These are phyloP conservation scores for Aspergillus funiculosus DNA, from an alignment of 495 filamentous ascomycete genomes.

Conservation along the genomic window DNA sequence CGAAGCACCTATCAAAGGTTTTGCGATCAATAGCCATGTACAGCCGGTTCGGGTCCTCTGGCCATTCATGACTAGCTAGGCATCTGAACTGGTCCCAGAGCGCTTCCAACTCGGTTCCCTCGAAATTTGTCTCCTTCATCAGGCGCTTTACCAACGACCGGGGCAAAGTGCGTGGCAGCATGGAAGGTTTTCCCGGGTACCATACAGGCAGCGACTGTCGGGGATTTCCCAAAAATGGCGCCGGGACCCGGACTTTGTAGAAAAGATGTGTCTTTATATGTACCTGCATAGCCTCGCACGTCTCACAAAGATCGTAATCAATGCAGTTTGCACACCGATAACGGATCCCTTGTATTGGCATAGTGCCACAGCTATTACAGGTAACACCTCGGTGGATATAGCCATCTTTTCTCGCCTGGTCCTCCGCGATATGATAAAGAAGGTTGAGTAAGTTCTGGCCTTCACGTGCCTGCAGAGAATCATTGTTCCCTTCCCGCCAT, in stretches of 20 bases:
- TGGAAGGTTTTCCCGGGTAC: conserved; percentile 84
- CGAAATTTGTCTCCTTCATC: conserved; percentile 66
- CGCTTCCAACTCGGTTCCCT: conserved; percentile 79
- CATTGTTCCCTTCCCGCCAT: conserved; percentile 48
- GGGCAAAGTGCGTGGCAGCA: conserved; percentile 57
- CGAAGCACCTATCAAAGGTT: conserved; percentile 85
- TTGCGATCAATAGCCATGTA: conserved; percentile 80
- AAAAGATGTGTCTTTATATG: conserved; percentile 93
- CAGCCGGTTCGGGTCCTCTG: conserved; percentile 71
- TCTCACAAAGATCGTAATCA: conserved; percentile 87
- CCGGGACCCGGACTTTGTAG: conserved; percentile 81
- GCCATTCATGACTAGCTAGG: conserved; percentile 78
- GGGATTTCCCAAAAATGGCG: conserved; percentile 59
- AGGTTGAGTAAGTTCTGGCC: conserved; percentile 68
- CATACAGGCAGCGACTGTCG: conserved; percentile 69
- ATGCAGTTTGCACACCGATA: conserved; percentile 89
- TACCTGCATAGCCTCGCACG: conserved; percentile 75
- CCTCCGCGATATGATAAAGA: conserved; percentile 74
- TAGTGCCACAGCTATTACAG: conserved; percentile 79
- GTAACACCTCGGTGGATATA: conserved; percentile 92
- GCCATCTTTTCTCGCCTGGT: conserved; percentile 73
- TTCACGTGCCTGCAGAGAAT: conserved; percentile 53
- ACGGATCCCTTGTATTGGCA: conserved; percentile 85
- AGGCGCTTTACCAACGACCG: conserved; percentile 58
- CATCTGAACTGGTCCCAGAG: conserved; percentile 96